A percentile compares a stretch with the other conserved stretches of the same genome.
Conservation (phyloP, 306 rosid species). For the Myrica gale region DNA sequence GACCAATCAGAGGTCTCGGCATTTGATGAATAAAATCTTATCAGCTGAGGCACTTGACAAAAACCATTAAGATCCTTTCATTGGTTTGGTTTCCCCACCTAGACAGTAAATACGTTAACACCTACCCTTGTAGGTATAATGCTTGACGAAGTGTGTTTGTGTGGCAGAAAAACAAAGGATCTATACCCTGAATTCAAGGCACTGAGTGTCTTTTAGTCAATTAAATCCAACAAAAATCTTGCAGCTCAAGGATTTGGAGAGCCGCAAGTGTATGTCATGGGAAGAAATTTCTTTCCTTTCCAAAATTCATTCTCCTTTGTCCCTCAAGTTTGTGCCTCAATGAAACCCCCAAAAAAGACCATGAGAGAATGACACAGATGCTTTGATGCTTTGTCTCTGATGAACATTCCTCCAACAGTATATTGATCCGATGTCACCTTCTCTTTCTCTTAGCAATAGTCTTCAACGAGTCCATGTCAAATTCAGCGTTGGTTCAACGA, state of each 20-base stretch:
- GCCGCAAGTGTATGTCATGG: neutral
- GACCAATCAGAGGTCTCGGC: neutral
- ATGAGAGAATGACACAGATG: neutral
- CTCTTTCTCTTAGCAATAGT: neutral
- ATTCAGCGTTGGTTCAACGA: neutral
- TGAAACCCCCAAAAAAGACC: neutral
- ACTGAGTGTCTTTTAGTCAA: neutral
- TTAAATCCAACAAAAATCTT: neutral
- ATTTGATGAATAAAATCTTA: neutral
- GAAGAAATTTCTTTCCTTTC: neutral
- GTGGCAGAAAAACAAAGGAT: neutral
- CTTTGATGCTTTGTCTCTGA: neutral
- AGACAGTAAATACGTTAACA: neutral
- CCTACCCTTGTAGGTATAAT: neutral
- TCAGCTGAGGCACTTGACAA: neutral
- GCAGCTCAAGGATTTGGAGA: neutral
- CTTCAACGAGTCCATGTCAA: neutral
- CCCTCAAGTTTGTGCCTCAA: neutral
- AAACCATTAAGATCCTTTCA: neutral
- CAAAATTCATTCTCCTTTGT: neutral
- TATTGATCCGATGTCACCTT: neutral
- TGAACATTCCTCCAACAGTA: neutral
- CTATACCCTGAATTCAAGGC: neutral
- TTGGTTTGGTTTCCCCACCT: neutral
- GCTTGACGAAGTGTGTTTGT: no score